Base-by-base conservation (phyloP, 495 filamentous ascomycete genomes). In the Aspergillus sclerotioniger region DNA sequence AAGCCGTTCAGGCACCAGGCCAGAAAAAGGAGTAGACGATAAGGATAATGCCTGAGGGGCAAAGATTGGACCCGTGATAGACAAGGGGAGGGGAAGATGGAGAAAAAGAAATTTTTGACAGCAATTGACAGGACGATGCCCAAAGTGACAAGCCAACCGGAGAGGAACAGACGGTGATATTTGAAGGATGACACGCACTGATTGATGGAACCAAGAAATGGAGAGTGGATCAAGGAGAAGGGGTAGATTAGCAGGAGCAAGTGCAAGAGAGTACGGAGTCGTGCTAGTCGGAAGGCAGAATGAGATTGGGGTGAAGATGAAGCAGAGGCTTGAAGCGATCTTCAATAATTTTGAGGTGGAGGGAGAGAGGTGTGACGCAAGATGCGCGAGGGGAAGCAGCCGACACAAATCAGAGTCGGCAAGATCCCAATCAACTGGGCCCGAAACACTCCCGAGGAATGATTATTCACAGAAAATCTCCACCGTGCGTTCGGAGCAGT, bases 1-100 rank as follows among this genome's bases (percentile, higher is more conserved):
- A 49, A 35, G 35, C 32, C 13, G 49, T 51, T 55, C 41, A 48
- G 56, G 56, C 56, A 58, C 56, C 56, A 48, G 56, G 56, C 50
- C 58, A 53, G 56, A 49, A 53, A 56, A 53, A 16, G 21, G 32
- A 35, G 16, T 45, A 54, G 47, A 53, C 33, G 31, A 39, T 29
- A 13, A 49, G 28, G 53, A 57, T 33, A 51, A 51, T 35, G 33
- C 19, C 46, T 46, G 51, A 52, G 53, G 51, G 52, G 50, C 35
- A 53, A 56, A 59, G 32, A n/a, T n/a, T 20, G n/a, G 53, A 48
- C 20, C 43, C 19, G 29, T 32, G 41, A 48, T 33, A 53, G 47
- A 33, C 12, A 25, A 43, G 13, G 8, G 19, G 20, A 15, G 51
- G 47, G 47, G n/a, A 9, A 16, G 41, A 48, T 17, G 41, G 33